Base-by-base conservation (phyloP, 1,139 yeast genomes). In the Saccharomyces hybrid region DNA sequence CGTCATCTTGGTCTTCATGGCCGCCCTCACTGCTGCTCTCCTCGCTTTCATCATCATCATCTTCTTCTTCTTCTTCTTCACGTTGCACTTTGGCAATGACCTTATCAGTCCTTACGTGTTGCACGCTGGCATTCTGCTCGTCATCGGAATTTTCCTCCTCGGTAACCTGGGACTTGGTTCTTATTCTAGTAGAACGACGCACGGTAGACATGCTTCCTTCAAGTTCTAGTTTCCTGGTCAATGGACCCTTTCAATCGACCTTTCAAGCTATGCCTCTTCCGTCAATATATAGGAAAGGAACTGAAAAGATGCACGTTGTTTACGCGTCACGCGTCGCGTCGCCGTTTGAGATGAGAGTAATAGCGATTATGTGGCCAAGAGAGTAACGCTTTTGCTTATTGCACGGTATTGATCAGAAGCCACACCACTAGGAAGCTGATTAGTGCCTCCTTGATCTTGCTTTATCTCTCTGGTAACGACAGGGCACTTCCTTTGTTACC, bases 161-260 rank as follows among this genome's bases (percentile, higher is more conserved):
- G 6, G 52, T 27, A 23, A 34, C 19, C 26, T 38, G 44, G 3
- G 52, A 46, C 9, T 38, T 34, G 19, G 42, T 34, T 34, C 42
- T 41, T 26, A 50, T 14, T 31, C 52, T 50, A n/a, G 49, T 46
- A 23, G 52, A 50, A 14, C 52, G 49, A 29, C 52, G 44, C 16
- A 50, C 46, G n/a, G 32, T 16, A 31, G 49, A 11, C 52, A 50
- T 50, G 7, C 13, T 46, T 46, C 13, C 25, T 34, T 16, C 7
- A 11, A 34, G 23, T 8, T 34, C 23, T 8, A 3, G 23, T 34
- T 34, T 11, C 11, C 23, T 7, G 11, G 42, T 34, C 42, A 34
- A 34, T 16, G 23, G 23, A 31, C 42, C 13, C 11, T n/a, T 11
- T 34, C 42, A 8, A 11, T 34, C 9, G 19, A 31, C 34, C 34